Base-by-base conservation (phyloP, 306 rosid genomes). In the Acmispon strigosus region DNA sequence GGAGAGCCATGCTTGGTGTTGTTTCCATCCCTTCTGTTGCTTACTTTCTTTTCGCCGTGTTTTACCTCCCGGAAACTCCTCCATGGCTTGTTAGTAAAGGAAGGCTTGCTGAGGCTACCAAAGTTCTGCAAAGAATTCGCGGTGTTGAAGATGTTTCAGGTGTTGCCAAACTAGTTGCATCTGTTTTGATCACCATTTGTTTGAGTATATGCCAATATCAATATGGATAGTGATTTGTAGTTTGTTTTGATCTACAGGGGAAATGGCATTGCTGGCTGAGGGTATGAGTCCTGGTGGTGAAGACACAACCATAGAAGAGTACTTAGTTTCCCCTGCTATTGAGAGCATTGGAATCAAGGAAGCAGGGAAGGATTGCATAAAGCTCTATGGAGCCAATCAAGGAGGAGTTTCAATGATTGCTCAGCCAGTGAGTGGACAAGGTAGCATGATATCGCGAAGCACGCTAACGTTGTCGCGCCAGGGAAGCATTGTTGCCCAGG, bases 41-140 rank as follows among this genome's bases (percentile, higher is more conserved):
- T 70, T 95, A 86, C 73, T 86, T 95, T 51, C 29, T 59, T 12
- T 20, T 95, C 22, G 78, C 92, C 0, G 42, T 82, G 22, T 79
- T 87, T 66, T 95, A 73, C 79, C 85, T 95, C 80, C 97, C 99
- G 0, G 96, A 95, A 80, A 89, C 97, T 70, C 99, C 99, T 2
- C 83, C 92, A 1, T 95, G 99, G 99, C 97, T 94, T 58, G 99
- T 94, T 1, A 91, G 97, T 74, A 91, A 83, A 83, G 96, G 97
- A 8, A 88, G 92, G 68, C 66, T 89, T 81, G 66, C 74, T 0
- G 92, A 94, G 80, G 97, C 97, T 8, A 86, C 76, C 74, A 79
- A 41, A 10, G 96, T 94, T 32, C 68, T 94, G 22, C 96, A 85
- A 73, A 87, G 92, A 76, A 80, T 94, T 55, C 92, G 99, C 0